Evolutionary conservation across 352 stramenopile species (phyloP), one percentile per base, ranked within the genome.

Genomic region (Phytophthora sojae): DNA sequence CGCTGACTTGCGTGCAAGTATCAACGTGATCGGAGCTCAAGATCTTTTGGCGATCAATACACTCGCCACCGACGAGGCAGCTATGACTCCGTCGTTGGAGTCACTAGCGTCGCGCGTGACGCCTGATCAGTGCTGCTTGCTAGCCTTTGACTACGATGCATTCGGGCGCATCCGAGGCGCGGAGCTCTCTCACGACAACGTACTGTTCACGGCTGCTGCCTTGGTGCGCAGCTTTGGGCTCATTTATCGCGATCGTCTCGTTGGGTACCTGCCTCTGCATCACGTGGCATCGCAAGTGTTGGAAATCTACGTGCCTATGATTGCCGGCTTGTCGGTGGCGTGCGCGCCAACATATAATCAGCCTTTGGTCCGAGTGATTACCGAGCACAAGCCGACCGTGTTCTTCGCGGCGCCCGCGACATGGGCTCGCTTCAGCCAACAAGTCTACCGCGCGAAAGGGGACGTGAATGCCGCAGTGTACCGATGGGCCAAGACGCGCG

Each of bases 141-240:
- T 95, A 19, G 61, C 77, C 4, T 95, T 95, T 42, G 83, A 79
- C 17, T 93, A 93, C 62, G 85, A 95, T 60, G 68, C 68, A 11
- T 26, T 63, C 0, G 88, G 88, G 1, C 49, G 59, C 4, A 71
- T 94, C 35, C 83, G 83, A 23, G 86, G 75, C 8, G 77, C 74
- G 2, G 82, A 83, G 39, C 51, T 96, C 0, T 92, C 87, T n/a
- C 89, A 96, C 57, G 87, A 96, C 76, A 96, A 96, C 37, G 79
- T 92, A 9, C 76, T 96, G 51, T 96, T 94, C 66, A 94, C 89
- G 7, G 85, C 87, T 8, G 73, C 82, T 14, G 84, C 82, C 2
- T 77, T 96, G 32, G 86, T 86, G 2, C 64, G 67, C 7, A 83
- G 81, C 60, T 89, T 92, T 56, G 86, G 85, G 0, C 79, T 90